Percentiles rank a stretch among this genome's conserved stretches.
Evolutionary conservation across 139 green algal species (phyloP).

Genomic region (Chlamydomonas incerta): DNA sequence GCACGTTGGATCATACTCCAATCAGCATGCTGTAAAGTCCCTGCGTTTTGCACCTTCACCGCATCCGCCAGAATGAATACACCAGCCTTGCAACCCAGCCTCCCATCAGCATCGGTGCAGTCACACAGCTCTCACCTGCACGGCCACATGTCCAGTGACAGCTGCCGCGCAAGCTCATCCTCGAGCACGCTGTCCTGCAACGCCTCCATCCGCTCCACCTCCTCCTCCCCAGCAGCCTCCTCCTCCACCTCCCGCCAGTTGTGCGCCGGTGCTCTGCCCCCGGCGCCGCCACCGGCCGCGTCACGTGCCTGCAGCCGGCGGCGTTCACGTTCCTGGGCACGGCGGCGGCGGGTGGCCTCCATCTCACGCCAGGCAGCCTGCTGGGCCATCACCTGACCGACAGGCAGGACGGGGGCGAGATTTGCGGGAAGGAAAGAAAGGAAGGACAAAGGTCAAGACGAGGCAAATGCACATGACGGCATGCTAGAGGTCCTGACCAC

Average conservation of each 20-base stretch:
- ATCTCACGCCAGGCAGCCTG: not conserved
- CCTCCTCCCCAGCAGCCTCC: not conserved
- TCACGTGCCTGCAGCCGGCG: not conserved
- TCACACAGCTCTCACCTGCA: not conserved
- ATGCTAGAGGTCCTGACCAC: too few relatives aligned
- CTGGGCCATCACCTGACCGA: not conserved
- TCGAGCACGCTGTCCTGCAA: conserved; percentile 9
- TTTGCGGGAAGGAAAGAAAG: too few relatives aligned
- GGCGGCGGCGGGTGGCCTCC: not conserved
- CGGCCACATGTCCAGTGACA: conserved; percentile 51
- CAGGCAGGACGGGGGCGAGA: too few relatives aligned
- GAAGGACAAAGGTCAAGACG: too few relatives aligned
- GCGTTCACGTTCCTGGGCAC: not conserved
- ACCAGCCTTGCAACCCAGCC: too few relatives aligned
- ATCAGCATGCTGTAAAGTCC: too few relatives aligned
- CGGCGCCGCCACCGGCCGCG: not conserved
- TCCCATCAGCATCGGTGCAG: not conserved
- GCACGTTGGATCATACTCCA: too few relatives aligned
- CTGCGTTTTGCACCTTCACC: too few relatives aligned
- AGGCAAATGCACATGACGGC: too few relatives aligned
- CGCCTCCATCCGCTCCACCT: not conserved
- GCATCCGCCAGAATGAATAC: too few relatives aligned
- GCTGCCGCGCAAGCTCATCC: conserved; percentile 32
- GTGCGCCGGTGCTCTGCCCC: not conserved
- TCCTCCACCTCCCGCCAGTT: not conserved